Evolutionary conservation across 805 yeast species (phyloP).

Genomic region (Kurtzmaniella cleridarum): DNA sequence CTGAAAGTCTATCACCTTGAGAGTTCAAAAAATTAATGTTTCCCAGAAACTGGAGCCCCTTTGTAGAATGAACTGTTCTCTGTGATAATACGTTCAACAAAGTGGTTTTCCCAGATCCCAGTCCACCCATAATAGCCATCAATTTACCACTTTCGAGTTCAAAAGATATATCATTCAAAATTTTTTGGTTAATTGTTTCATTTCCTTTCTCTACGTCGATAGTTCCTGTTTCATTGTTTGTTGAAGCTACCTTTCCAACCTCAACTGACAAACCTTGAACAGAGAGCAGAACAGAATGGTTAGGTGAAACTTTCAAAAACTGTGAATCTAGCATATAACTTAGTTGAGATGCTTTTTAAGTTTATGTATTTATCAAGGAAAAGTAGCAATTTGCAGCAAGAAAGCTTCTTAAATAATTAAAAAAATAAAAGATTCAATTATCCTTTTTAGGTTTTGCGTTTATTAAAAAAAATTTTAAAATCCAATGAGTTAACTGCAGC

Average conservation of each 20-base stretch:
- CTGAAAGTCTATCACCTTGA: neutral
- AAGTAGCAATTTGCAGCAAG: too few relatives aligned
- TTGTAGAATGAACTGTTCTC: constrained; percentile 36
- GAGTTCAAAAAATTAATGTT: constrained; percentile 25
- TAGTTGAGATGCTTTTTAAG: too few relatives aligned
- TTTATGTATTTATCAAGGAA: too few relatives aligned
- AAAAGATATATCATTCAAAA: constrained; percentile 46
- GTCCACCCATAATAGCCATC: constrained; percentile 81
- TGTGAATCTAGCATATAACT: too few relatives aligned
- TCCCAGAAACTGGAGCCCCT: constrained; percentile 40
- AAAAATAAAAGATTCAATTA: too few relatives aligned
- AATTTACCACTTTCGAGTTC: constrained; percentile 56
- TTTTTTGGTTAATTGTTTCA: constrained; percentile 5
- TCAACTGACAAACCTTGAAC: constrained; percentile 2
- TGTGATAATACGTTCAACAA: constrained; percentile 61
- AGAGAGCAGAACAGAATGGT: neutral
- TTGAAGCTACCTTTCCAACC: neutral
- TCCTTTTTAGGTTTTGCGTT: too few relatives aligned
- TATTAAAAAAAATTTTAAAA: too few relatives aligned
- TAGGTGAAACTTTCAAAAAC: too few relatives aligned
- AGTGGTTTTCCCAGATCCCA: constrained; percentile 86
- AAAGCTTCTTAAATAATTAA: too few relatives aligned
- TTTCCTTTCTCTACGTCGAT: constrained; percentile 5
- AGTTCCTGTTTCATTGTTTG: neutral
- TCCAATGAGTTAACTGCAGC: too few relatives aligned